These are phyloP conservation scores for Mycena rosella DNA, from an alignment of 768 basidiomycete species.

Conservation along the genomic window DNA sequence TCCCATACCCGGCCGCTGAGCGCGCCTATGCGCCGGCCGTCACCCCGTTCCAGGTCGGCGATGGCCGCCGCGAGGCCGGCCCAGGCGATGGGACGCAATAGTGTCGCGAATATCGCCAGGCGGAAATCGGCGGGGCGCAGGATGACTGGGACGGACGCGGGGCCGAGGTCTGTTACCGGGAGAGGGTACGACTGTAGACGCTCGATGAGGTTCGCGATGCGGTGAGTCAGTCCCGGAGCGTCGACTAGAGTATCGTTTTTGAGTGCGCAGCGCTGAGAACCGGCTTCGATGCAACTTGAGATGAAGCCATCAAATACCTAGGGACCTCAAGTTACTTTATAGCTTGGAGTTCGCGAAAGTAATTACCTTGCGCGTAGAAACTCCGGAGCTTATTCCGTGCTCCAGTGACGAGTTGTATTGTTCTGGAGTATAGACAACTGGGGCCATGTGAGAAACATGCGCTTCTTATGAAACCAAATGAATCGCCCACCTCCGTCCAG, in stretches of 20 bases:
- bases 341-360: too few species aligned
- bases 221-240: constrained; percentile 6
- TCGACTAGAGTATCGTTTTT: neutral
- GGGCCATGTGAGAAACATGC: neutral
- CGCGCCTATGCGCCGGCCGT: constrained; percentile 11
- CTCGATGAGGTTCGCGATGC: neutral
- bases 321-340: neutral
- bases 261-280: constrained; percentile 24
- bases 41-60: constrained; percentile 7
- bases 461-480: neutral
- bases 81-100: constrained; percentile 24
- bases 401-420: constrained; percentile 26
- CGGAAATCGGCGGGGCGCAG: constrained; percentile 14
- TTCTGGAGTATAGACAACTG: constrained; percentile 31
- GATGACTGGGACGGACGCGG: constrained; percentile 4
- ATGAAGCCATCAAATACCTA: constrained; percentile 27
- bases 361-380: constrained; percentile 16
- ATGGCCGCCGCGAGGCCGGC: constrained; percentile 18
- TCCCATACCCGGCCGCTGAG: constrained; percentile 23
- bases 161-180: constrained; percentile 7
- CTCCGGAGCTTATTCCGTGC: constrained; percentile 28
- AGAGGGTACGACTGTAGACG: constrained; percentile 4
- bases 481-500: constrained; percentile 21
- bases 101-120: constrained; percentile 13
- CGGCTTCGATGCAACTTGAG: constrained; percentile 16